Conservation (phyloP, 305 asterid species). For the Fraxinus sp. region DNA sequence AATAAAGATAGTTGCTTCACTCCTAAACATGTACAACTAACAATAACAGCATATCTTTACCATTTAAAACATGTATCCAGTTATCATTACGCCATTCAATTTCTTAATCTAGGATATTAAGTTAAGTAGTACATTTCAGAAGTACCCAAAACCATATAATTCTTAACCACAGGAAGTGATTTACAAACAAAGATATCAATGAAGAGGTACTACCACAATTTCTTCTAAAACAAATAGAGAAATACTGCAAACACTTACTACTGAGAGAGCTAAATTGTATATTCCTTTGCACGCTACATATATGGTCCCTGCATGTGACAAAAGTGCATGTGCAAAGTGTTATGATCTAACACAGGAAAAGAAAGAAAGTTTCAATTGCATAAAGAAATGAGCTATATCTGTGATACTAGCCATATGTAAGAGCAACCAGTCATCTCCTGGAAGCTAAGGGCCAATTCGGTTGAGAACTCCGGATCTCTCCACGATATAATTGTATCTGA, state of each 20-base stretch:
- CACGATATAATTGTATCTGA: conserved; percentile 95
- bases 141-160: background rate
- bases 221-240: background rate
- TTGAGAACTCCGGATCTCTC: conserved; percentile 89
- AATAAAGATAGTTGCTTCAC: background rate
- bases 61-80: background rate
- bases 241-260: conserved; percentile 55
- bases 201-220: background rate
- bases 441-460: conserved; percentile 97
- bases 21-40: background rate
- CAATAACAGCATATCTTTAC: background rate
- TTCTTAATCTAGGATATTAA: background rate
- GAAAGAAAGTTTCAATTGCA: background rate
- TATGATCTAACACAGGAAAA: conserved; percentile 1
- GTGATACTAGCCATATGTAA: conserved; percentile 79
- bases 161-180: background rate
- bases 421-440: conserved; percentile 96
- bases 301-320: conserved; percentile 73
- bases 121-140: background rate
- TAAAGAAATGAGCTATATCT: conserved; percentile 13
- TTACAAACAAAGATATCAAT: background rate
- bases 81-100: background rate
- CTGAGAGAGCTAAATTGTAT: conserved; percentile 69
- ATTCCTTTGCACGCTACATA: conserved; percentile 83
- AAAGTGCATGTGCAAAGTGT: background rate